Base-by-base conservation (phyloP, 1,284 basidiomycete genomes). In the Rhodotorula sp. region DNA sequence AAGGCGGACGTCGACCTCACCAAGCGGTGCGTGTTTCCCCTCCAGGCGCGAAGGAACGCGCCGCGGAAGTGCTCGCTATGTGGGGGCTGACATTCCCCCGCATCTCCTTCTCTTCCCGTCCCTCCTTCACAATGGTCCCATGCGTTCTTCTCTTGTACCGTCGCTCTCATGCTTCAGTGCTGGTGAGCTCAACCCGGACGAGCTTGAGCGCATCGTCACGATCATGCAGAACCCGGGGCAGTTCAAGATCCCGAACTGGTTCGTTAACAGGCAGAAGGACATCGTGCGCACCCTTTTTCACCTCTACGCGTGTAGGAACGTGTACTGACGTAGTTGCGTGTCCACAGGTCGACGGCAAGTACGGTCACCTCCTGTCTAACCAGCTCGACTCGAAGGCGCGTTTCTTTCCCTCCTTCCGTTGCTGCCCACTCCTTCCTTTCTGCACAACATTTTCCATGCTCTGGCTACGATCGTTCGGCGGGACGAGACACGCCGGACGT, bases 161-260 rank as follows among this genome's bases (percentile, higher is more conserved):
- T 21, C 57, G 12, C 59, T 25, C n/a, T 12, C 41, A 1, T 34
- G 13, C 53, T 61, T 58, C 81, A 93, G 92, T 77, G 92, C 92
- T 78, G 92, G 92, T 81, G 92, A 95, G 82, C 90, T 95, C 82
- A 94, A 95, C 89, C 92, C 92, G 61, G 90, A 91, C 82, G 97
- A 99, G 86, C 91, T 99, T 64, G 97, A 99, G 87, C 94, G 97
- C 78, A 88, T 99, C 78, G 97, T 99, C 79, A 98, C 92, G 79
- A 99, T 99, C 85, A 97, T 99, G 83, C 97, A 99, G 87, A 97
- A 96, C 86, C 97, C 97, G 48, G 92, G 92, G 54, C 96, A 99
- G 84, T 99, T 97, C 91, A 99, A 99, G 88, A 98, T 99, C 83
- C 94, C 96, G 54, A 87, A 89, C 65, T 99, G 97, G 97, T 98